Evolutionary conservation across 1,139 yeast species (phyloP).

Genomic region (Yamadazyma triangularis): DNA sequence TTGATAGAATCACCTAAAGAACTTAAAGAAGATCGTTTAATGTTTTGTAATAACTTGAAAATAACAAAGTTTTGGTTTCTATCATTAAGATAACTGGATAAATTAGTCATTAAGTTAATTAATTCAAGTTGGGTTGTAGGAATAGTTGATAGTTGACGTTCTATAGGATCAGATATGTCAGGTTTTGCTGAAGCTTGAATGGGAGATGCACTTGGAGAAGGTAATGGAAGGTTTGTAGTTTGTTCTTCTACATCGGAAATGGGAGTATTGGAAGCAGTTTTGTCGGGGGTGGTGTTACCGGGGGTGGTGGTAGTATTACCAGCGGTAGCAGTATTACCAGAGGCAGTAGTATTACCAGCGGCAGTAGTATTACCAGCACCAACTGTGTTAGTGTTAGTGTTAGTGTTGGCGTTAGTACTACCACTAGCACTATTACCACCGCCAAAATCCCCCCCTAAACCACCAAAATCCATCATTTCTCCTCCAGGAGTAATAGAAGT

Average conservation of each 20-base stretch:
- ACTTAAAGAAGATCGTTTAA: conserved; percentile 67
- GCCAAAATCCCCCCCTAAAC: too few relatives aligned
- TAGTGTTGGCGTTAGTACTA: too few relatives aligned
- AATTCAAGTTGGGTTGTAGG: conserved; percentile 42
- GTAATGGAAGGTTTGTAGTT: conserved; percentile 50
- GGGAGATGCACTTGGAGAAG: conserved; percentile 70
- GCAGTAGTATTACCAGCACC: neutral
- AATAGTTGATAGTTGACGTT: conserved; percentile 15
- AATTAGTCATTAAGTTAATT: conserved; percentile 28
- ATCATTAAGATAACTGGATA: conserved; percentile 33
- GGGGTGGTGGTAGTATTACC: conserved; percentile 3
- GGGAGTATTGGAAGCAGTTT: conserved; percentile 30
- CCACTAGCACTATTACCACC: too few relatives aligned
- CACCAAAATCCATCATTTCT: too few relatives aligned
- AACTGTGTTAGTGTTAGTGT: conserved; percentile 1
- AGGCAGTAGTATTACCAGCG: neutral
- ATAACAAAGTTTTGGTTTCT: conserved; percentile 44
- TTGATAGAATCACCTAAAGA: conserved; percentile 58
- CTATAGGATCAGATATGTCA: conserved; percentile 12
- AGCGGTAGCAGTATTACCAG: conserved; percentile 1
- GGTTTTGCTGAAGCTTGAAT: conserved; percentile 28
- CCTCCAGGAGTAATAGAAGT: conserved; percentile 9
- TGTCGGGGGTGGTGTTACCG: conserved; percentile 4
- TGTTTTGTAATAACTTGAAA: conserved; percentile 59
- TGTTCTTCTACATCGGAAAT: conserved; percentile 35